These are phyloP conservation scores for Neoboletus subvelutipes DNA, from an alignment of 768 basidiomycete species.

Conservation along the genomic window DNA sequence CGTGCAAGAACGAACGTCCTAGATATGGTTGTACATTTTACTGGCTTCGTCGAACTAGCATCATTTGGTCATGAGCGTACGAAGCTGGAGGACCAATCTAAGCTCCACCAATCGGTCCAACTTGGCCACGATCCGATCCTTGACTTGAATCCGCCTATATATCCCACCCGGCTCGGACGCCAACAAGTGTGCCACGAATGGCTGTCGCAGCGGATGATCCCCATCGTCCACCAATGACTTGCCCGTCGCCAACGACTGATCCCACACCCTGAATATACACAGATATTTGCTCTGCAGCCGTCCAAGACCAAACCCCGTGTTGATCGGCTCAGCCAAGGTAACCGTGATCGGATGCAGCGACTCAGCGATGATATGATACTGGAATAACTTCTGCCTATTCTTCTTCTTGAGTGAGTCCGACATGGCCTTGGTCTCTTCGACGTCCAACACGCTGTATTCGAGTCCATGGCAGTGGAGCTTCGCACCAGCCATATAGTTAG, in stretches of 20 bases:
- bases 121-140: constrained; percentile 23
- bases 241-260: constrained; percentile 16
- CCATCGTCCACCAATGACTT: constrained; percentile 2
- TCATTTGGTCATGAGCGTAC: constrained; percentile 22
- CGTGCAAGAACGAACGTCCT: not conserved
- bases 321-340: constrained; percentile 21
- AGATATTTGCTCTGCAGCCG: constrained; percentile 15
- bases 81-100: constrained; percentile 13
- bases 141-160: constrained; percentile 18
- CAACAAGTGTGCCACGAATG: constrained; percentile 22
- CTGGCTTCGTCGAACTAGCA: not conserved
- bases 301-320: constrained; percentile 18
- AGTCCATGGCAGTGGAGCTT: constrained; percentile 23
- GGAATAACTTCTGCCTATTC: constrained; percentile 1
- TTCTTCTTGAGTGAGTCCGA: not conserved
- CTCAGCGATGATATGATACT: constrained; percentile 18
- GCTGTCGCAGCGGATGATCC: constrained; percentile 19
- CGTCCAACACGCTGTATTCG: constrained; percentile 17
- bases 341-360: constrained; percentile 21
- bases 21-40: not conserved
- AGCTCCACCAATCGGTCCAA: constrained; percentile 14
- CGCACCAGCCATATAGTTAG: constrained; percentile 19
- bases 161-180: constrained; percentile 16
- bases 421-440: constrained; percentile 18
- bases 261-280: constrained; percentile 23